Evolutionary conservation across 2,329 filamentous ascomycete genomes (phyloP), one percentile per base, ranked within the genome.

Genomic region (Celoporthe dispersa): DNA sequence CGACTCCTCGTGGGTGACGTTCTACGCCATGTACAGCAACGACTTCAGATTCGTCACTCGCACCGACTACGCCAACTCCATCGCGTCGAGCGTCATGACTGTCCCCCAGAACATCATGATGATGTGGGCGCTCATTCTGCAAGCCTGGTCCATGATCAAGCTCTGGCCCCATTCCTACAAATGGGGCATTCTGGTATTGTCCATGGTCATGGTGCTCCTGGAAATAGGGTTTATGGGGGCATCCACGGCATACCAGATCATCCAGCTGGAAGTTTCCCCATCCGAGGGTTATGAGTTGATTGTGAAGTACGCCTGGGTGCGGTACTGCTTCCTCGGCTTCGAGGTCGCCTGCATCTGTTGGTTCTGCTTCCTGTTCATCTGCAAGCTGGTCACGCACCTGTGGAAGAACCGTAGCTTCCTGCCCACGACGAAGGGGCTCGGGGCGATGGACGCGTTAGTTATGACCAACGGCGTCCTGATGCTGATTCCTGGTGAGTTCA

Each of bases 1-100:
- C 76, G 86, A 88, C 11, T 88, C 88, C 2, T 81, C 84, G 4
- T 90, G 88, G 74, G 82, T 85, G 74, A 83, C 89, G 66, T 85
- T 90, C 68, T 94, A 94, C 78, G 80, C 85, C 31, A 80, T 84
- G 72, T 87, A 89, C 76, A 78, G 86, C 2, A 77, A 76, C 3
- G 90, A 94, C 79, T 86, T 81, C 70, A 81, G 81, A 2, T 76
- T 77, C 3, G 82, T 93, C 25, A 79, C 82, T 0, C 51, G 39
- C 0, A 59, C 35, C 37, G 81, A 83, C 73, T 82, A 78, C 71
- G 70, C 75, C 60, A 74, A 75, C 62, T 83, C 79, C 71, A 77
- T 83, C 3, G 79, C 79, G 0, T 81, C 80, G 9, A 84, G 81
- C 28, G 78, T 79, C 28, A 76, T 85, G 67, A 81, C 81, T 6